These are phyloP conservation scores for Stemphylium vesicarium DNA, from an alignment of 2,329 filamentous ascomycete genomes.

Conservation along the genomic window DNA sequence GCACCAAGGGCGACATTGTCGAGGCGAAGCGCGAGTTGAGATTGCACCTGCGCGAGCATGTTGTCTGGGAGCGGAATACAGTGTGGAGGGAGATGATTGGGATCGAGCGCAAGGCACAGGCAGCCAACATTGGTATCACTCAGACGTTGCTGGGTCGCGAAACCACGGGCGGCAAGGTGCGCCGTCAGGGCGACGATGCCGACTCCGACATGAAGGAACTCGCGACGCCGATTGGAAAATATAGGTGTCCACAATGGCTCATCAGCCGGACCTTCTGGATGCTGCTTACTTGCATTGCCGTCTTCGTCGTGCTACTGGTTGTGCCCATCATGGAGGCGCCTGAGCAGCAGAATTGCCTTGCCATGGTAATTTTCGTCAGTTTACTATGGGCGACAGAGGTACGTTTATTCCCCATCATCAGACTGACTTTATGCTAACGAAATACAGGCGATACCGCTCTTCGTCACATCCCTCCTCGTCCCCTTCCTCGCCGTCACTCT, in stretches of 20 bases:
- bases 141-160: slow-evolving; percentile 80
- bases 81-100: slow-evolving; percentile 99
- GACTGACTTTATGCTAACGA: slow-evolving; percentile 21
- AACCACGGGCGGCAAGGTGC: slow-evolving; percentile 69
- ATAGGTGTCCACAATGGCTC: slow-evolving; percentile 80
- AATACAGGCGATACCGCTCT: slow-evolving; percentile 86
- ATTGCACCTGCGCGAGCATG: slow-evolving; percentile 90
- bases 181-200: slow-evolving; percentile 84
- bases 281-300: slow-evolving; percentile 70
- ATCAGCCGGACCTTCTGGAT: slow-evolving; percentile 81
- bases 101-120: slow-evolving; percentile 93
- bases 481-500: slow-evolving; percentile 92
- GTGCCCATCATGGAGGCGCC: slow-evolving; percentile 82
- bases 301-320: slow-evolving; percentile 77
- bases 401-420: slow-evolving; percentile 2
- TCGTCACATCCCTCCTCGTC: slow-evolving; percentile 92
- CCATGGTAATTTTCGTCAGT: slow-evolving; percentile 91
- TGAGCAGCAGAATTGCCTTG: slow-evolving; percentile 95
- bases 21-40: slow-evolving; percentile 84
- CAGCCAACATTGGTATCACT: slow-evolving; percentile 81
- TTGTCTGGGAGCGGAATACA: slow-evolving; percentile 98
- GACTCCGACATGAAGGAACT: slow-evolving; percentile 71
- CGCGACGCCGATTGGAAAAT: slow-evolving; percentile 77
- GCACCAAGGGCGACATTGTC: slow-evolving; percentile 79
- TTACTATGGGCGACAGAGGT: slow-evolving; percentile 96